These are phyloP conservation scores for Wickerhamomyces chaumierensis DNA, from an alignment of 805 yeast genomes.

Conservation along the genomic window DNA sequence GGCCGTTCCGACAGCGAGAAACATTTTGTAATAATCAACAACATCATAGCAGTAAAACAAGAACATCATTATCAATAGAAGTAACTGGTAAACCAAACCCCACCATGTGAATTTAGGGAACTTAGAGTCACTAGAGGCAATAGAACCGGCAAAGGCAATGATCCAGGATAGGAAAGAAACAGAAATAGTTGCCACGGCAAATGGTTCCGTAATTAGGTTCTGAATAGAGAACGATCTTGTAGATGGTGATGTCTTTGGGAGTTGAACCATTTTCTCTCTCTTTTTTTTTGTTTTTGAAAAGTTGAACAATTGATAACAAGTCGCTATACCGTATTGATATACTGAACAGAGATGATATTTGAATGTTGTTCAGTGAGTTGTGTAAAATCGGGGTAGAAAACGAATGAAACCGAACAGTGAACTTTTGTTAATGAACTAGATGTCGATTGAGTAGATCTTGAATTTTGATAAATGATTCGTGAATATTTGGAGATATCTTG, in stretches of 20 bases:
- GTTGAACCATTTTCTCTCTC: not conserved
- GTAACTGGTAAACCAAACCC: conserved; percentile 76
- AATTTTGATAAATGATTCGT: too few relatives aligned
- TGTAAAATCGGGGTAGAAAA: too few relatives aligned
- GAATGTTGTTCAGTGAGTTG: too few relatives aligned
- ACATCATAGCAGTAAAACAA: conserved; percentile 48
- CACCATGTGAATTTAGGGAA: conserved; percentile 93
- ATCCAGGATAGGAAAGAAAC: conserved; percentile 76
- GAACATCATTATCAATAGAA: conserved; percentile 41
- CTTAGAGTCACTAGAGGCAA: conserved; percentile 34
- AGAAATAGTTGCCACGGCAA: conserved; percentile 72
- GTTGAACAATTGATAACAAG: too few relatives aligned
- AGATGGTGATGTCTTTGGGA: conserved; percentile 3
- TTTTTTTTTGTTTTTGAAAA: too few relatives aligned
- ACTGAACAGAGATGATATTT: too few relatives aligned
- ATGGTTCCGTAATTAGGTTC: conserved; percentile 70
- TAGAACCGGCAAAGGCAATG: conserved; percentile 79
- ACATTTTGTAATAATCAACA: conserved; percentile 56
- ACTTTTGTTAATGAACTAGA: too few relatives aligned
- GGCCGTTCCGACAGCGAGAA: conserved; percentile 29
- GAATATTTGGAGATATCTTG: too few relatives aligned
- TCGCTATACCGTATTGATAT: too few relatives aligned
- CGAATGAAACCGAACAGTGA: too few relatives aligned
- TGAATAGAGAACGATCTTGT: conserved; percentile 21
- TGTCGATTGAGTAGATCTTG: too few relatives aligned